Conservation (phyloP, 305 asterid species). For the Fraxinus velutina region DNA sequence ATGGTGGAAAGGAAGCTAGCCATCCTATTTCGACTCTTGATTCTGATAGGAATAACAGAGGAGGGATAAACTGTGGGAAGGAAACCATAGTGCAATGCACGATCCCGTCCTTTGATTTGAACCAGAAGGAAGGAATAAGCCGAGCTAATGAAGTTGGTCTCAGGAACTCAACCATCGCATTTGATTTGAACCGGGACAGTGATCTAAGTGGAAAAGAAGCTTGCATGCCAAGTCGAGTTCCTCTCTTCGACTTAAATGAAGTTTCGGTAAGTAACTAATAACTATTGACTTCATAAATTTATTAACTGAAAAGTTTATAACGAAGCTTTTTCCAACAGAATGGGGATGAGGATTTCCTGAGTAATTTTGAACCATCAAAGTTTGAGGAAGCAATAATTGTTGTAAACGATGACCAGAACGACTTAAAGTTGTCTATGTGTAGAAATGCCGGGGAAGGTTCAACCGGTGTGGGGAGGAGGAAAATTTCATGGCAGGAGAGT, state of each 20-base stretch:
- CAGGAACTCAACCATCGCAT: constrained; percentile 22
- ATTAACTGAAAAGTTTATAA: not conserved
- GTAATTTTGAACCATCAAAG: constrained; percentile 32
- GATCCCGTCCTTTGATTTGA: constrained; percentile 37
- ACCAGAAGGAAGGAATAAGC: constrained; percentile 39
- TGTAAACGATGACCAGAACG: constrained; percentile 53
- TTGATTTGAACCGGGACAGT: constrained; percentile 55
- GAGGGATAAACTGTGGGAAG: constrained; percentile 22
- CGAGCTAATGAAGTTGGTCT: constrained; percentile 31
- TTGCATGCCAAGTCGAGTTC: constrained; percentile 44
- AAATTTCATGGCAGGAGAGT: constrained; percentile 82
- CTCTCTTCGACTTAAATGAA: constrained; percentile 68
- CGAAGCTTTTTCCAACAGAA: constrained; percentile 31
- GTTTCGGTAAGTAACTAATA: constrained; percentile 47
- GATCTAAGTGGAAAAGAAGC: constrained; percentile 39
- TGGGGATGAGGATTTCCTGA: constrained; percentile 61
- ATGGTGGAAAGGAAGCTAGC: constrained; percentile 28
- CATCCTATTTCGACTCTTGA: not conserved
- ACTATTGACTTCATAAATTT: not conserved
- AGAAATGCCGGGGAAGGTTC: constrained; percentile 65
- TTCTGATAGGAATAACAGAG: constrained; percentile 26
- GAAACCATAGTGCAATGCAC: constrained; percentile 7
- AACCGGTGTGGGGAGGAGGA: constrained; percentile 62
- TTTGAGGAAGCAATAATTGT: constrained; percentile 44
- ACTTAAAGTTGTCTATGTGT: constrained; percentile 53